Evolutionary conservation across 192 early-diverging fungal species (phyloP).

Genomic region (Umbelopsis sp.): DNA sequence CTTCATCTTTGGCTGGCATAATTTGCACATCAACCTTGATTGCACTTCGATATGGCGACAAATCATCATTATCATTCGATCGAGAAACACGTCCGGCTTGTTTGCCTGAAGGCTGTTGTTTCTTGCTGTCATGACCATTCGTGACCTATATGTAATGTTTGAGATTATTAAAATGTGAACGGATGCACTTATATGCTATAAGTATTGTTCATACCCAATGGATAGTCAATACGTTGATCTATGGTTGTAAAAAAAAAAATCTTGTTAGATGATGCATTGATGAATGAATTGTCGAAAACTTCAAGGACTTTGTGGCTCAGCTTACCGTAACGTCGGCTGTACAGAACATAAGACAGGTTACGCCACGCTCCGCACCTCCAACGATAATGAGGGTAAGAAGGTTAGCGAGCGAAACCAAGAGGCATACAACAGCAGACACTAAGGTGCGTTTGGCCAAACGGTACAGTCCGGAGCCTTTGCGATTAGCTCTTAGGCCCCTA

Average conservation of each 20-base stretch:
- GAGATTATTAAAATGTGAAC: neutral
- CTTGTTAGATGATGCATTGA: neutral
- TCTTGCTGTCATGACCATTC: conserved; percentile 5
- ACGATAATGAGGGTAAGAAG: conserved; percentile 41
- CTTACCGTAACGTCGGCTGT: conserved; percentile 54
- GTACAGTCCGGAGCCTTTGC: conserved; percentile 28
- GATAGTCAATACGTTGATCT: conserved; percentile 23
- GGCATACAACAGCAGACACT: conserved; percentile 44
- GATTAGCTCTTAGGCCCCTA: conserved; percentile 10
- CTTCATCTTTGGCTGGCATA: neutral
- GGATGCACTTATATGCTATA: neutral
- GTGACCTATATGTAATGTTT: neutral
- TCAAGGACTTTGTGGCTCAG: neutral
- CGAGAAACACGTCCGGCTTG: conserved; percentile 2
- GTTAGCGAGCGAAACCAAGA: conserved; percentile 44
- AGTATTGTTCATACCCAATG: conserved; percentile 29
- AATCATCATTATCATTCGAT: conserved; percentile 14
- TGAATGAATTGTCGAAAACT: too few species aligned
- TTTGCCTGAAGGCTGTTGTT: neutral
- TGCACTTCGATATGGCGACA: neutral
- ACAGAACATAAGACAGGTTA: conserved; percentile 51
- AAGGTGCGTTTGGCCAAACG: conserved; percentile 46
- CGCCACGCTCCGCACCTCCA: conserved; percentile 46
- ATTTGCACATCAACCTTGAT: conserved; percentile 11
- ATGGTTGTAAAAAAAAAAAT: neutral